A percentile compares a stretch with the other conserved stretches of the same genome.
These are phyloP conservation scores for Fusarium avenaceum DNA, from an alignment of 2,329 filamentous ascomycete species.

Conservation along the genomic window DNA sequence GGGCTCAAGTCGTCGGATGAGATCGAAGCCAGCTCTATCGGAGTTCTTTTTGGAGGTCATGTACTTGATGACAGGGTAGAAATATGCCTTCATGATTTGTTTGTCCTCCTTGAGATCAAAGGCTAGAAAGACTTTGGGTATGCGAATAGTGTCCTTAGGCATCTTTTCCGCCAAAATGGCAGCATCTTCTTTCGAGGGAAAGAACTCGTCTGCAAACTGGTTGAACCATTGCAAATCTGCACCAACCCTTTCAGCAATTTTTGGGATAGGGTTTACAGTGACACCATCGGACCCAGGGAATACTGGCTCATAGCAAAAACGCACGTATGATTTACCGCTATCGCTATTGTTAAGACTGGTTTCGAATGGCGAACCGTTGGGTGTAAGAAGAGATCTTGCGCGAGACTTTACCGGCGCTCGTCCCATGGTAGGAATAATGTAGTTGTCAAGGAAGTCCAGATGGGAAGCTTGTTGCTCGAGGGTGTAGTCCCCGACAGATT, in stretches of 20 bases:
- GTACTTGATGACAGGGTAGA: slow-evolving; percentile 47
- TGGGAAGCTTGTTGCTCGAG: slow-evolving; percentile 24
- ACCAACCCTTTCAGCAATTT: slow-evolving; percentile 1
- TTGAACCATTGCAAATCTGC: slow-evolving; percentile 43
- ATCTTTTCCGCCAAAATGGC: slow-evolving; percentile 22
- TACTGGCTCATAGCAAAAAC: slow-evolving; percentile 30
- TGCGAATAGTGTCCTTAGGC: slow-evolving; percentile 35
- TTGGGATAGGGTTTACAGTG: slow-evolving; percentile 11
- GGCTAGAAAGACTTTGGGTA: slow-evolving; percentile 45
- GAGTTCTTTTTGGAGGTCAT: slow-evolving; percentile 41
- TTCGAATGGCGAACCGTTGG: slow-evolving; percentile 27
- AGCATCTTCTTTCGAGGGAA: slow-evolving; percentile 36
- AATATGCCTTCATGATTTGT: slow-evolving; percentile 45
- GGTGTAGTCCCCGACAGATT: slow-evolving; percentile 14
- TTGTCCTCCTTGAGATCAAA: slow-evolving; percentile 45
- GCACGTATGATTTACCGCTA: slow-evolving; percentile 25
- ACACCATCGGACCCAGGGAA: slow-evolving; percentile 30
- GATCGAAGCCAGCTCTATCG: slow-evolving; percentile 40
- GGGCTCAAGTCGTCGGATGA: slow-evolving; percentile 43
- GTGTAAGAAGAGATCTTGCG: slow-evolving; percentile 25
- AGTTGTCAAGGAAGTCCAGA: slow-evolving; percentile 15
- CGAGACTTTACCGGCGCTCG: slow-evolving; percentile 1
- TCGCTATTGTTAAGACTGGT: slow-evolving; percentile 27
- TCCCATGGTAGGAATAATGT: slow-evolving; percentile 25
- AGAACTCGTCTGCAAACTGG: slow-evolving; percentile 41